Percentiles rank a stretch among this genome's conserved stretches.
These are phyloP conservation scores for Galerina marginata DNA, from an alignment of 768 basidiomycete species.

Conservation along the genomic window DNA sequence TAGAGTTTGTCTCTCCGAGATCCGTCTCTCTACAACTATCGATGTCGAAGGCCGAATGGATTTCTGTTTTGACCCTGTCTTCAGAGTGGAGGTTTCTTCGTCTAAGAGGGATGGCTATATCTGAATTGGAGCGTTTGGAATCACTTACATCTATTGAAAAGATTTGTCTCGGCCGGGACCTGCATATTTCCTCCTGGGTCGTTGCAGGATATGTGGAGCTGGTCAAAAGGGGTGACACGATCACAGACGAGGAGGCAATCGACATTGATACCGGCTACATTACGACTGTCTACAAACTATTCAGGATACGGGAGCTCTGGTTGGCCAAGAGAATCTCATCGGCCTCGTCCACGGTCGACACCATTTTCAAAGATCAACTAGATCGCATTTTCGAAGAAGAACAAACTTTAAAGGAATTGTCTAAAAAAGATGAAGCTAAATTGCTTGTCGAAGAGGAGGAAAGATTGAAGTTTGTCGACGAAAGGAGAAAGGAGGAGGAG, in stretches of 20 bases:
- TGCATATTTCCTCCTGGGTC: slow-evolving; percentile 13
- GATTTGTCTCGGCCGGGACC: slow-evolving; percentile 3
- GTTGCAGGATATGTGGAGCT: slow-evolving; percentile 3
- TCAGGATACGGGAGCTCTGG: slow-evolving; percentile 2
- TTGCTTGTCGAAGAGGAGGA: too few relatives aligned
- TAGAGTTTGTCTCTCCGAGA: background rate
- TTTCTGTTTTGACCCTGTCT: slow-evolving; percentile 42
- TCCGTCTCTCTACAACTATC: slow-evolving; percentile 7
- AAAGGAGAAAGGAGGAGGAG: too few relatives aligned
- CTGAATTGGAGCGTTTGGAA: background rate
- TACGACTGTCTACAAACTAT: slow-evolving; percentile 11
- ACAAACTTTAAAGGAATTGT: background rate
- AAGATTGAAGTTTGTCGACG: too few relatives aligned
- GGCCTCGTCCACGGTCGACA: background rate
- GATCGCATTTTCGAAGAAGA: background rate
- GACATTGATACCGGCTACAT: slow-evolving; percentile 3
- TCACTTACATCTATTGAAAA: slow-evolving; percentile 9
- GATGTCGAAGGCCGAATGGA: slow-evolving; percentile 37
- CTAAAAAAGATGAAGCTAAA: too few relatives aligned
- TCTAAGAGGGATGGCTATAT: slow-evolving; percentile 29
- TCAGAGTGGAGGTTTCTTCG: slow-evolving; percentile 40
- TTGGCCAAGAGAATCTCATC: background rate
- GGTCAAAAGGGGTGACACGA: background rate
- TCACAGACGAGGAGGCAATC: slow-evolving; percentile 15
- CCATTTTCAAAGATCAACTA: background rate